Percentiles rank a stretch among this genome's conserved stretches.
Evolutionary conservation across 345 rosid genomes (phyloP).

Genomic region (Trapa bicornis): DNA sequence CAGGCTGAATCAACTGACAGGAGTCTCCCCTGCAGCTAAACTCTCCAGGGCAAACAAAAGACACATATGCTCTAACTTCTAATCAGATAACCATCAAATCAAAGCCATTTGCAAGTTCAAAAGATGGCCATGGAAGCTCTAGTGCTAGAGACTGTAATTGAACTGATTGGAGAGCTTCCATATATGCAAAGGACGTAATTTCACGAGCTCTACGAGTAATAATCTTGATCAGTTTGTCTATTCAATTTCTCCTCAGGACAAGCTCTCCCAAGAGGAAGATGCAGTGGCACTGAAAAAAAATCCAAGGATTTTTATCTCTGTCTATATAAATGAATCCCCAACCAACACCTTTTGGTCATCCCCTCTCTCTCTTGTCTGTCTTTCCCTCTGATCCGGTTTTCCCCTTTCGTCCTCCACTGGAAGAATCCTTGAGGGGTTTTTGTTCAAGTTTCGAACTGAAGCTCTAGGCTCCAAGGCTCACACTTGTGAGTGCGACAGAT

Average conservation of each 20-base stretch:
- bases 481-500: neutral
- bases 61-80: neutral
- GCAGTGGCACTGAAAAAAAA: too few relatives aligned
- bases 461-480: neutral
- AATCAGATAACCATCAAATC: neutral
- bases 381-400: neutral
- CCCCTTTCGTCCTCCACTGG: neutral
- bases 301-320: too few relatives aligned
- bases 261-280: too few relatives aligned
- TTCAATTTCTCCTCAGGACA: too few relatives aligned
- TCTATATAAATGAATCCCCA: neutral
- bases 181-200: neutral
- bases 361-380: neutral
- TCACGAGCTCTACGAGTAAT: too few relatives aligned
- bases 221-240: too few relatives aligned
- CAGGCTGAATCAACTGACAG: too few relatives aligned
- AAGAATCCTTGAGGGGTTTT: constrained; percentile 5
- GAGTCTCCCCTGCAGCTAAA: neutral
- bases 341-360: neutral
- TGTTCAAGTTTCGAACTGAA: neutral
- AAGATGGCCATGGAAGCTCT: neutral
- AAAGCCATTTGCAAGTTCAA: neutral
- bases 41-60: neutral
- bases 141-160: constrained; percentile 27
- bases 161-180: constrained; percentile 70